These are phyloP conservation scores for Echium plantagineum DNA, from an alignment of 257 asterid genomes.

Conservation along the genomic window DNA sequence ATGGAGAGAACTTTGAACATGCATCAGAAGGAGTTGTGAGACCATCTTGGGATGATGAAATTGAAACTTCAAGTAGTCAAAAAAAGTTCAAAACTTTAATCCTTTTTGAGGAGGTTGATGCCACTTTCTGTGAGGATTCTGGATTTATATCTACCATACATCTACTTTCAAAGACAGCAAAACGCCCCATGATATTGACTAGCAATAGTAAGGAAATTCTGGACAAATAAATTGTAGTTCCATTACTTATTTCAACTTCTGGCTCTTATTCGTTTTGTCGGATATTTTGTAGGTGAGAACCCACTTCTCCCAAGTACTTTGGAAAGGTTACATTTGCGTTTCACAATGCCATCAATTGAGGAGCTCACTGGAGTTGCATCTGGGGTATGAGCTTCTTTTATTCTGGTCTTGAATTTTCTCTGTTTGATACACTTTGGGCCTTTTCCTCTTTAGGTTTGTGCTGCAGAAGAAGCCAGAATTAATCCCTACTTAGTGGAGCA, in stretches of 20 bases:
- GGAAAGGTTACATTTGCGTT: slow-evolving; percentile 58
- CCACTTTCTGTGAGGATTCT: slow-evolving; percentile 64
- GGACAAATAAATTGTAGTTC: slow-evolving; percentile 7
- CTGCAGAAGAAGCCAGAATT: slow-evolving; percentile 47
- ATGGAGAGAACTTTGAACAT: slow-evolving; percentile 37
- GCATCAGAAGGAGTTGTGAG: slow-evolving; percentile 19
- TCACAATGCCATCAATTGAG: slow-evolving; percentile 42
- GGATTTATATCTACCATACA: slow-evolving; percentile 77
- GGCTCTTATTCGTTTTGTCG: slow-evolving; percentile 13
- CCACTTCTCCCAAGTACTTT: slow-evolving; percentile 77
- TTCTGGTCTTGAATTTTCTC: slow-evolving; percentile 2
- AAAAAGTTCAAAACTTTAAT: slow-evolving; percentile 53
- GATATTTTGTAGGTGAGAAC: slow-evolving; percentile 36
- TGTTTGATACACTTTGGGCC: slow-evolving; percentile 12
- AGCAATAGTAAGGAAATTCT: slow-evolving; percentile 65
- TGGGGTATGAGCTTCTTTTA: slow-evolving; percentile 35
- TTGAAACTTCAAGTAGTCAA: slow-evolving; percentile 20
- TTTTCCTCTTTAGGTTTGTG: slow-evolving; percentile 56
- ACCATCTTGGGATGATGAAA: slow-evolving; percentile 21
- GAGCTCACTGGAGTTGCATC: slow-evolving; percentile 54
- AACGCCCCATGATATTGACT: slow-evolving; percentile 95
- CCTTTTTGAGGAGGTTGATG: slow-evolving; percentile 96
- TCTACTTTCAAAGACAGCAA: slow-evolving; percentile 78
- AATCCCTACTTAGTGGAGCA: slow-evolving; percentile 59
- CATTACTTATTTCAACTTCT: slow-evolving; percentile 5